phyloP scores from a whole-genome alignment of 2,329 filamentous ascomycete genomes.

The Mycosphaerella sp. region DNA sequence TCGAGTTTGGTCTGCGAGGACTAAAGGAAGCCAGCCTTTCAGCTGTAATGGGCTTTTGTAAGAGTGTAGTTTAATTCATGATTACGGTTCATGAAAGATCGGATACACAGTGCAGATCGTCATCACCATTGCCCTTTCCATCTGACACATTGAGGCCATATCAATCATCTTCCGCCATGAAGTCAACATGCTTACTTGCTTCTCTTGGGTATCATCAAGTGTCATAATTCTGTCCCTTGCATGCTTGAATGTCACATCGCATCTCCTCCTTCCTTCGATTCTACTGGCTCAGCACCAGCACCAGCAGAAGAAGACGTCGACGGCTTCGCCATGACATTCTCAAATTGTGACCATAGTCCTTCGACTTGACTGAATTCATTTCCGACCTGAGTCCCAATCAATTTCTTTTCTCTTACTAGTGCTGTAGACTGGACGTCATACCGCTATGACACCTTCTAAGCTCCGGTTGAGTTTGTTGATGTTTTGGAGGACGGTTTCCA shows the following conservation, averaged over 20 bases:
- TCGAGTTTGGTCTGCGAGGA: background rate
- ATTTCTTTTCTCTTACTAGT: constrained; percentile 38
- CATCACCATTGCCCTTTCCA: background rate
- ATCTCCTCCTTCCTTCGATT: constrained; percentile 29
- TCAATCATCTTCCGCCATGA: background rate
- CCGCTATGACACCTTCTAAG: constrained; percentile 83
- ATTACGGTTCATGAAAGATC: background rate
- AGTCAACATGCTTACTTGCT: background rate
- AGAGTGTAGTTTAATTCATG: background rate
- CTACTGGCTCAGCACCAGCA: constrained; percentile 34
- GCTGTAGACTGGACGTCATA: constrained; percentile 39
- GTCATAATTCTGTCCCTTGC: background rate
- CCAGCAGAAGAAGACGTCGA: no score
- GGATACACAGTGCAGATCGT: background rate
- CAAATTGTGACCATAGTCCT: constrained; percentile 93
- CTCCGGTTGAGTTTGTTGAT: constrained; percentile 93
- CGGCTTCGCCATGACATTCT: constrained; percentile 84
- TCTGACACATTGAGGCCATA: background rate
- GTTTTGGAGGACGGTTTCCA: constrained; percentile 90
- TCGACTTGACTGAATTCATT: constrained; percentile 98
- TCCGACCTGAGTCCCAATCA: constrained; percentile 49
- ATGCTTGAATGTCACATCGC: background rate
- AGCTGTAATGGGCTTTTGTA: background rate
- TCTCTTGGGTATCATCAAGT: background rate
- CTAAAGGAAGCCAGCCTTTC: no score